Evolutionary conservation across 2,329 filamentous ascomycete species (phyloP), one percentile per base, ranked within the genome.

Genomic region (Beauveria rudraprayagi): DNA sequence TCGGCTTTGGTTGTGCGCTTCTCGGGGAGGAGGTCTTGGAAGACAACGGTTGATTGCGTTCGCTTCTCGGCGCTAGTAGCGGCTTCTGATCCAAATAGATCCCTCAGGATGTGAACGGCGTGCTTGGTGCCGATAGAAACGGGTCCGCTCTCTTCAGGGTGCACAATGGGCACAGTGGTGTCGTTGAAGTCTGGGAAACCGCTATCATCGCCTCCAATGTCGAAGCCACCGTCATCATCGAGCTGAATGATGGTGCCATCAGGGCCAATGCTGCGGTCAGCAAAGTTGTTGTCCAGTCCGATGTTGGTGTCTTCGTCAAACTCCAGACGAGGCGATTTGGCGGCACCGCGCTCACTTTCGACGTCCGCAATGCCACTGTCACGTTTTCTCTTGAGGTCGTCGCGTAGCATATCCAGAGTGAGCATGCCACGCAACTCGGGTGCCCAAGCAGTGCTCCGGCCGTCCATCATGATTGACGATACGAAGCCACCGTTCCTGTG

Each of bases 71-170:
- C 82, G 65, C 86, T 85, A 22, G 83, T 80, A 52, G 87, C 88
- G 5, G 85, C 87, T 37, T 90, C 85, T 19, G 84, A 73, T 26
- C 92, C 91, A 65, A 99, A 96, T 28, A 90, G 83, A 62, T 97
- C 92, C 60, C 94, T 89, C 9, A 99, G 84, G 58, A 97, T 84
- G 73, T 99, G 93, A 22, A 99, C 95, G 40, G 94, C 94, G 70
- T 96, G 92, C 75, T 95, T 94, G 11, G 94, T 99, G 63, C 91
- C 92, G 19, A 96, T 76, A 0, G 92, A 96, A 9, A 97, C 88
- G 0, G 91, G 90, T 0, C 92, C 92, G 65, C 86, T 91, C 65
- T 97, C 92, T 34, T 86, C 85, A 11, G 92, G 90, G 69, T 94
- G 90, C 4, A 92, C 83, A 3, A 91, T 75, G 11, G 90, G 88